These are phyloP conservation scores for Secale cereale DNA, from an alignment of 176 grass and related monocot genomes.

Conservation along the genomic window DNA sequence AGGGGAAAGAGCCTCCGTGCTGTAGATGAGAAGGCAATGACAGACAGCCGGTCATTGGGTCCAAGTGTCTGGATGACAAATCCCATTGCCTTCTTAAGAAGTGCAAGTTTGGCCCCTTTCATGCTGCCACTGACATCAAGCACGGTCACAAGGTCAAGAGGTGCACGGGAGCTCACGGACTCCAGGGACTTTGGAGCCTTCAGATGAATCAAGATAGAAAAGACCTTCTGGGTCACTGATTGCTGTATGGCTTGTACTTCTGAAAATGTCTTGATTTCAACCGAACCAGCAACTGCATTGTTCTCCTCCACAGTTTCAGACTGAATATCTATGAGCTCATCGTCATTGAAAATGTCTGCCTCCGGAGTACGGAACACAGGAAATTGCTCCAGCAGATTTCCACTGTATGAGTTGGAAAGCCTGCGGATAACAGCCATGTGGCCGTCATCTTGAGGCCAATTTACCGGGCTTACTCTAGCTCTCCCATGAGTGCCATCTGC, in stretches of 20 bases:
- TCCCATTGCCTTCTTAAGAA: slow-evolving; percentile 78
- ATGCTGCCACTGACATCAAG: slow-evolving; percentile 98
- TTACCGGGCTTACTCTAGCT: slow-evolving; percentile 67
- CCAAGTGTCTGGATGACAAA: slow-evolving; percentile 89
- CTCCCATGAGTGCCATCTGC: slow-evolving; percentile 48
- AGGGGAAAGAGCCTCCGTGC: slow-evolving; percentile 68
- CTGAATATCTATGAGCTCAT: slow-evolving; percentile 49
- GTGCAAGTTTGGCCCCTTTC: slow-evolving; percentile 69
- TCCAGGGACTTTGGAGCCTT: slow-evolving; percentile 62
- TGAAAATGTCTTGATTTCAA: slow-evolving; percentile 59
- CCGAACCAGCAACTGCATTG: slow-evolving; percentile 28
- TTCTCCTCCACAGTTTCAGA: slow-evolving; percentile 22
- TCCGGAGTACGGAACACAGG: slow-evolving; percentile 41
- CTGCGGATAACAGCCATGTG: slow-evolving; percentile 48
- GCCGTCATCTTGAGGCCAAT: slow-evolving; percentile 45
- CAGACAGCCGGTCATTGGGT: slow-evolving; percentile 77
- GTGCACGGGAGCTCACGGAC: slow-evolving; percentile 42
- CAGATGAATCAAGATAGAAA: slow-evolving; percentile 76
- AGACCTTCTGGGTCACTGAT: slow-evolving; percentile 40
- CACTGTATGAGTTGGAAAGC: slow-evolving; percentile 36
- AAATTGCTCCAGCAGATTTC: slow-evolving; percentile 34
- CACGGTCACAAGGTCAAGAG: slow-evolving; percentile 89
- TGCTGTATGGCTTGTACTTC: slow-evolving; percentile 51
- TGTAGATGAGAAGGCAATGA: slow-evolving; percentile 72
- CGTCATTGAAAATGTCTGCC: slow-evolving; percentile 64